Evolutionary conservation across 192 early-diverging fungal genomes (phyloP), one percentile per base, ranked within the genome.

Genomic region (Coemansia interrupta): DNA sequence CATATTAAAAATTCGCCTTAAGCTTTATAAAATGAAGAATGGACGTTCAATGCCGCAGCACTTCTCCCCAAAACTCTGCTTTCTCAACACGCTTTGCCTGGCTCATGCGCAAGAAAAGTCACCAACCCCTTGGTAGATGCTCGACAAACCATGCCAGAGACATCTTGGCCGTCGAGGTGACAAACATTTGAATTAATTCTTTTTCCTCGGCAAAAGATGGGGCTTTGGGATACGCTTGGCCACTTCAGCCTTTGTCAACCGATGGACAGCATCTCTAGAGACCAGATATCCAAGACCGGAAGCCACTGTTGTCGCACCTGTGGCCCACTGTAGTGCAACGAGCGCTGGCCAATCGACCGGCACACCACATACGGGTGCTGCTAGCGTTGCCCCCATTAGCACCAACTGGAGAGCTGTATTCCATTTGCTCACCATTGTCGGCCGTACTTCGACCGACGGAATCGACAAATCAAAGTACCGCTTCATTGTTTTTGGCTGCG

Each of bases 391-490:
- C 1, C 83, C 85, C 84, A 98, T 91, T 12, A 94, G 82, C 7
- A 66, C 54, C 29, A 98, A 80, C 70, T 98, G 96, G 18, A 96
- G 65, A 10, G 83, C 86, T 4, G 94, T 98, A 56, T 96, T 96
- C 57, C 89, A 67, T 76, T 95, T 97, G 77, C 91, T 92, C 36
- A 95, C 90, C 23, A 72, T 61, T 4, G 92, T 95, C 14, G 96
- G 93, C 12, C 82, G 76, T 7, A 98, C 92, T 78, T 98, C 94
- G 1, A 91, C 92, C 6, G 90, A 92, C 5, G 90, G 88, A 23
- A 96, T 87, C 1, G 91, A 87, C 18, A 96, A 81, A 67, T 96
- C 93, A 82, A 89, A 98, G 59, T 92, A 96, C 20, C 91, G 80
- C 6, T 44, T 56, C 29, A 87, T 72, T 0, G 93, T 94, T 82